Evolutionary conservation across 2,329 filamentous ascomycete genomes (phyloP), one percentile per base, ranked within the genome.

Genomic region (Alternaria solani): DNA sequence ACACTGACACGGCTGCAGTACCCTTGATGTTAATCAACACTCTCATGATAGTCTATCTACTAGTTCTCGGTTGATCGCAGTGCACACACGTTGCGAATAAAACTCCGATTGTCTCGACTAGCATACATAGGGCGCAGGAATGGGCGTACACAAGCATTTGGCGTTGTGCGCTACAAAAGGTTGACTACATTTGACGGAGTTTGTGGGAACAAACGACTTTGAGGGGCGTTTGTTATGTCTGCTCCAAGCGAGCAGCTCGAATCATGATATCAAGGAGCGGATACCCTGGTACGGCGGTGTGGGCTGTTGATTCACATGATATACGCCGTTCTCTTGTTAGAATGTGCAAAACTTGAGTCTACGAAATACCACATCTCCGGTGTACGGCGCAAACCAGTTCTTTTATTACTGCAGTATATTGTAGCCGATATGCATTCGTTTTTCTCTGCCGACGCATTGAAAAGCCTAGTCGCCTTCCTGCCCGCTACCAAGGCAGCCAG

Each of bases 11-110:
- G 30, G 9, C 30, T 20, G 9, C 54, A 79, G 77, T 79, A 75
- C 77, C 77, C 0, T 70, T 79, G 57, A 79, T 79, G 63, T 70
- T 74, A 51, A 78, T 79, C 62, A 79, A 79, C 61, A 78, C 76
- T 5, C 61, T 76, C 39, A 75, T 79, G 62, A 79, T 79, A 58
- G 57, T 78, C 7, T 79, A 79, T 61, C 69, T 77, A 30, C 61
- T 79, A 12, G 68, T 78, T 28, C 68, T 78, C 32, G 75, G 75
- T 44, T 77, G 73, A 77, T 59, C 58, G 49, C 46, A 23, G 32
- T 57, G 44, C 51, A 61, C 38, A 61, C 23, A 53, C 34, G n/a
- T 55, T 43, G 51, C 36, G 44, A 49, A 30, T 25, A 30, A 58
- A 30, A 26, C 46, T 34, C 38, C 49, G 41, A 55, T 55, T 49